These are phyloP conservation scores for Cyberlindnera americana DNA, from an alignment of 805 yeast species.

Conservation along the genomic window DNA sequence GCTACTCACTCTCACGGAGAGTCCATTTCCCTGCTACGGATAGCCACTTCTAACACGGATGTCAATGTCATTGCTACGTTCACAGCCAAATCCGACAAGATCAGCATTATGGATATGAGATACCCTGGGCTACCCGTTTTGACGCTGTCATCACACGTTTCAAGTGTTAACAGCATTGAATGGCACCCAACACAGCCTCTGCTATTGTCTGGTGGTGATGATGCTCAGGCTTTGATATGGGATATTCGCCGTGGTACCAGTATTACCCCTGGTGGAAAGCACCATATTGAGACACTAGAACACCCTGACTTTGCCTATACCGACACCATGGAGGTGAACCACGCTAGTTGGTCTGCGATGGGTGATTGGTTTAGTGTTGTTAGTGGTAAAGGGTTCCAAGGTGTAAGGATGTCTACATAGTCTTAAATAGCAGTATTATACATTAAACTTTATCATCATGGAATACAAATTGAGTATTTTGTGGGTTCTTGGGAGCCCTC, in stretches of 20 bases:
- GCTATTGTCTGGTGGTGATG: conserved; percentile 64
- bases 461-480: conserved; percentile 44
- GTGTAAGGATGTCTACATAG: conserved; percentile 22
- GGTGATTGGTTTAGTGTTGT: conserved; percentile 81
- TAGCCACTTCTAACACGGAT: conserved; percentile 77
- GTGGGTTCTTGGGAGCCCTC: conserved; percentile 58
- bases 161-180: conserved; percentile 64
- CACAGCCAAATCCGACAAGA: conserved; percentile 62
- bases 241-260: conserved; percentile 37
- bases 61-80: conserved; percentile 81
- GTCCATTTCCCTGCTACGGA: conserved; percentile 51
- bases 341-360: conserved; percentile 63
- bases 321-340: conserved; percentile 71
- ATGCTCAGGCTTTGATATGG: conserved; percentile 71
- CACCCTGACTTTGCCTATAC: conserved; percentile 46
- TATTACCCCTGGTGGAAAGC: neutral
- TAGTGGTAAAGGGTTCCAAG: conserved; percentile 35
- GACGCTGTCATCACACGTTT: conserved; percentile 64
- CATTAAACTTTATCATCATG: conserved; percentile 51
- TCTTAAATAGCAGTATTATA: no score
- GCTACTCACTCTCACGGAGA: conserved; percentile 1
- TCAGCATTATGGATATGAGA: conserved; percentile 77
- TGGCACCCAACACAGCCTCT: conserved; percentile 82
- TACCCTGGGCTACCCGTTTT: conserved; percentile 80
- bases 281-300: conserved; percentile 7